phyloP scores from a whole-genome alignment of 2,329 filamentous ascomycete genomes.

The Clarireedia homoeocarpa region DNA sequence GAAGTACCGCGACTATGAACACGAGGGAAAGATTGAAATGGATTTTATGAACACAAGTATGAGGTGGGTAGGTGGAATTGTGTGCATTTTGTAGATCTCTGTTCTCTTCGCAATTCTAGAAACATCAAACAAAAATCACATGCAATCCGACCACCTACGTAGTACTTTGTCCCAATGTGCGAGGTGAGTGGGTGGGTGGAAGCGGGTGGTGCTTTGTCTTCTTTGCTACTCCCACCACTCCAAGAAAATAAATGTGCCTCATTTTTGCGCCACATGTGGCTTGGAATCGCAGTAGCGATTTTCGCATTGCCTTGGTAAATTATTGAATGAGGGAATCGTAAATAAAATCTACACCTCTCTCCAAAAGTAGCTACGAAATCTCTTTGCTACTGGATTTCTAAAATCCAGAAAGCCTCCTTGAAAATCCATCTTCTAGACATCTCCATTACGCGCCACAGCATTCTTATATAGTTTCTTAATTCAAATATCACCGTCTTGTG shows the following conservation, averaged over 20 bases:
- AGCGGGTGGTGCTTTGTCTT: background rate
- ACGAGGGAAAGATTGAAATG: background rate
- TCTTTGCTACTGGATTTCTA: constrained; percentile 3
- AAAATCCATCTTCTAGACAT: background rate
- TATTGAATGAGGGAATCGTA: constrained; percentile 4
- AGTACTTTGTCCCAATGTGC: too few species aligned
- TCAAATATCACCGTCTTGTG: constrained; percentile 7
- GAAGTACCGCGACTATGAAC: background rate
- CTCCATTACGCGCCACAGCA: background rate
- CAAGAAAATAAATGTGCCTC: background rate
- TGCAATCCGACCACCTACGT: too few species aligned
- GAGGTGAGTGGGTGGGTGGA: too few species aligned
- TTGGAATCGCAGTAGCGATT: background rate
- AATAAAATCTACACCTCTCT: constrained; percentile 4
- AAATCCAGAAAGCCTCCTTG: background rate
- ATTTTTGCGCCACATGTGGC: background rate
- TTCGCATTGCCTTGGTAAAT: constrained; percentile 9
- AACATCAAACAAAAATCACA: too few species aligned
- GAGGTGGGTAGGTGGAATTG: too few species aligned
- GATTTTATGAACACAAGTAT: background rate
- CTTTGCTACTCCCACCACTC: background rate
- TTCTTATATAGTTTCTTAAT: background rate
- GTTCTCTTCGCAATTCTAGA: too few species aligned
- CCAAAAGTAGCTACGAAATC: background rate
- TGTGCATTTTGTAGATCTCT: too few species aligned